Conservation (phyloP, 1,284 basidiomycete genomes). For the Boletellus deceptivus region DNA sequence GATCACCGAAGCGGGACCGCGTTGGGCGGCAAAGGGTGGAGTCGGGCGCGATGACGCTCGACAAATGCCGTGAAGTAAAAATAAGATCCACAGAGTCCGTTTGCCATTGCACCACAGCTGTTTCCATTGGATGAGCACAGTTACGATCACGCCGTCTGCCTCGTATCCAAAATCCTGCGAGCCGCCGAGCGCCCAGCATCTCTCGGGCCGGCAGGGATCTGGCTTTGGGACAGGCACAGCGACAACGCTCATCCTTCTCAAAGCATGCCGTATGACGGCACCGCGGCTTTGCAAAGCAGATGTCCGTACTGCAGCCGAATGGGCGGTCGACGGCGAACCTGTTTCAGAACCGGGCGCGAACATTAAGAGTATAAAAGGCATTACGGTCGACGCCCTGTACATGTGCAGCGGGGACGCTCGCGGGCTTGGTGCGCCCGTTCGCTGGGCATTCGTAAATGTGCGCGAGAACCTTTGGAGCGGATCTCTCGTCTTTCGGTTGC, state of each 20-base stretch:
- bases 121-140: too few species aligned
- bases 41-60: constrained; percentile 33
- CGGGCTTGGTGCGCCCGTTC: constrained; percentile 55
- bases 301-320: constrained; percentile 56
- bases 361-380: constrained; percentile 65
- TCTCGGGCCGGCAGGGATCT: too few species aligned
- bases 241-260: constrained; percentile 58
- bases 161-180: constrained; percentile 44
- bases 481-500: too few species aligned
- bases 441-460: constrained; percentile 65
- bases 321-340: constrained; percentile 45
- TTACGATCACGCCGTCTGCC: constrained; percentile 70
- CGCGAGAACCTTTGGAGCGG: too few species aligned
- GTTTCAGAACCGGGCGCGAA: constrained; percentile 42
- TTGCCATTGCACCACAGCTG: constrained; percentile 61
- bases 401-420: constrained; percentile 51
- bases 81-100: constrained; percentile 50
- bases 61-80: neutral
- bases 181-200: constrained; percentile 39
- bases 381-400: constrained; percentile 61
- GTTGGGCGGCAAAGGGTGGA: too few species aligned
- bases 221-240: constrained; percentile 49
- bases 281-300: constrained; percentile 20
- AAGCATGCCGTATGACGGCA: constrained; percentile 37
- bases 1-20: too few species aligned